These are phyloP conservation scores for Picea sitchensis DNA, from an alignment of 75 land plant species.

Conservation along the genomic window DNA sequence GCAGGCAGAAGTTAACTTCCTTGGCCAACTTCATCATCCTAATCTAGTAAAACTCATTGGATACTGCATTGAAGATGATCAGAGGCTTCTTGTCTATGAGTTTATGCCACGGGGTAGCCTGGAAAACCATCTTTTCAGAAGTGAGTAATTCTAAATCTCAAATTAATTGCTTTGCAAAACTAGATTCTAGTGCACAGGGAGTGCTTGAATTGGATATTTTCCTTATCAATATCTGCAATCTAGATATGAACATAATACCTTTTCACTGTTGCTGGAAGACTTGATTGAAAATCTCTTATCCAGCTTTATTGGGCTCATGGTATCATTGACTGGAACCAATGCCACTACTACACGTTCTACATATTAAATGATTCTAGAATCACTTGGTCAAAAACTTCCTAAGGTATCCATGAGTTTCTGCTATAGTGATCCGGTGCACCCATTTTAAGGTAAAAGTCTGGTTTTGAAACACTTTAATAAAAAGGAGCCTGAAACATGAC, in stretches of 20 bases:
- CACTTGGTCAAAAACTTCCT: not conserved
- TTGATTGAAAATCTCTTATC: not conserved
- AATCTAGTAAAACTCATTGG: slow-evolving; percentile 83
- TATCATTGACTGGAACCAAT: not conserved
- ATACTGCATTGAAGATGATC: slow-evolving; percentile 78
- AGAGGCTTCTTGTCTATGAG: slow-evolving; percentile 73
- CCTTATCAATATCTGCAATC: not conserved
- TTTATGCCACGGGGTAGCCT: slow-evolving; percentile 77
- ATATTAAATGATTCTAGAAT: not conserved
- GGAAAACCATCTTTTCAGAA: slow-evolving; percentile 77
- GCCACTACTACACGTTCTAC: not conserved
- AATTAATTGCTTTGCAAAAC: not conserved
- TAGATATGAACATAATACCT: not conserved
- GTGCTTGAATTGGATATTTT: not conserved
- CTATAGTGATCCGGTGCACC: not conserved
- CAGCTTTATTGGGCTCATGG: not conserved
- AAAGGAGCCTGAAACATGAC: not conserved
- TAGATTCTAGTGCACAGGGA: not conserved
- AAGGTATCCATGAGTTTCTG: not conserved
- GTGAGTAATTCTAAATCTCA: slow-evolving; percentile 26
- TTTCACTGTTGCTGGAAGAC: not conserved
- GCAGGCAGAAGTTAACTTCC: slow-evolving; percentile 73
- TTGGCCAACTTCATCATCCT: slow-evolving; percentile 74
- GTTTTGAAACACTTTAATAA: not conserved
- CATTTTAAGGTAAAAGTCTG: not conserved